Evolutionary conservation across 2,329 filamentous ascomycete species (phyloP).

Genomic region (Trichoderma sp.): DNA sequence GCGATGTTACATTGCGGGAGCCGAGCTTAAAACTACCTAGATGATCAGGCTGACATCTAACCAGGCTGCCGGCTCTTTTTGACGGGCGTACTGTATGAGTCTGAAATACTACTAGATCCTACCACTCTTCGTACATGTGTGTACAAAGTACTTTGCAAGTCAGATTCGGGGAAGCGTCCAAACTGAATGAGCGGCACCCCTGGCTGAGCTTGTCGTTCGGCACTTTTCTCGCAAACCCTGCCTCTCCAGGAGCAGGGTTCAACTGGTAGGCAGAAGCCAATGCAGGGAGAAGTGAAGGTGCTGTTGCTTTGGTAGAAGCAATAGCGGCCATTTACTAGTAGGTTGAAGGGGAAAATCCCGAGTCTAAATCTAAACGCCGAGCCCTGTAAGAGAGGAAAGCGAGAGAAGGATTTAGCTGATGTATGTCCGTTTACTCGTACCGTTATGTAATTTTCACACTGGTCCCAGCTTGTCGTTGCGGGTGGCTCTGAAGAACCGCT

Average conservation of each 20-base stretch:
- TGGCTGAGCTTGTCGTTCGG: neutral
- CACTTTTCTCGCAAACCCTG: neutral
- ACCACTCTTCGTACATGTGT: neutral
- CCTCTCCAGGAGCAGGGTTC: neutral
- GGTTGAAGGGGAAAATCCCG: neutral
- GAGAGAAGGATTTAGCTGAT: neutral
- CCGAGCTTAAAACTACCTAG: constrained; percentile 6
- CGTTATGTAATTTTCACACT: neutral
- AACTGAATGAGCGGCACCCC: neutral
- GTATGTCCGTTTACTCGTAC: neutral
- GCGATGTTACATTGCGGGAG: constrained; percentile 20
- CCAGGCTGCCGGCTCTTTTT: constrained; percentile 10
- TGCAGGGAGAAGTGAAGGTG: neutral
- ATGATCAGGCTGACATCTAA: constrained; percentile 19
- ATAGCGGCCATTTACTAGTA: neutral
- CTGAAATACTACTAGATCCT: neutral
- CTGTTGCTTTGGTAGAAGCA: neutral
- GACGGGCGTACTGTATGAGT: constrained; percentile 1
- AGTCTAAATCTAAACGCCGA: neutral
- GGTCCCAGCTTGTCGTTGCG: neutral
- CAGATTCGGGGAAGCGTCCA: neutral
- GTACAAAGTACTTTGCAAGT: neutral
- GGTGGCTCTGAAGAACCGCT: neutral
- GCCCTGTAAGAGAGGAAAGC: neutral
- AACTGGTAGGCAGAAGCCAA: constrained; percentile 1